A percentile compares a stretch with the other conserved stretches of the same genome.
Conservation (phyloP, 2,329 filamentous ascomycete genomes). For the Alternaria conjuncta region DNA sequence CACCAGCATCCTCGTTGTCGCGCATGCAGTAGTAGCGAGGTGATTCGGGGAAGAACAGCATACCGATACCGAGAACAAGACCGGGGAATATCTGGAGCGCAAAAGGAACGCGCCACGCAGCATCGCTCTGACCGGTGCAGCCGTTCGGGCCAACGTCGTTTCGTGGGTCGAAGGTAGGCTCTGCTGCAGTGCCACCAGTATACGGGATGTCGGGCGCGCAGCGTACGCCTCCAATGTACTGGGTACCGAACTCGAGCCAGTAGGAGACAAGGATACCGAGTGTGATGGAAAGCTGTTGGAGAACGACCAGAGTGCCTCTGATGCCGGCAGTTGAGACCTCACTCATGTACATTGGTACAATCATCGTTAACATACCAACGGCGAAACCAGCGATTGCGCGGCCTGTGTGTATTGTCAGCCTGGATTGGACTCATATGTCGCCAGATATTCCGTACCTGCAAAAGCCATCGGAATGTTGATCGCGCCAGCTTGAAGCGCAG, state of each 20-base stretch:
- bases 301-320: slow-evolving; percentile 28
- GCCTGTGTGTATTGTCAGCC: slow-evolving; percentile 12
- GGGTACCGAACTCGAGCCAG: slow-evolving; percentile 29
- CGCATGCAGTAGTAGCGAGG: slow-evolving; percentile 39
- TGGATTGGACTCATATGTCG: too few species aligned
- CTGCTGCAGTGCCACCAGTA: slow-evolving; percentile 50
- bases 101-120: slow-evolving; percentile 71
- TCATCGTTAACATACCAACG: slow-evolving; percentile 31
- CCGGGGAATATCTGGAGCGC: slow-evolving; percentile 81
- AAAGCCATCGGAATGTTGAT: slow-evolving; percentile 26
- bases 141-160: slow-evolving; percentile 26
- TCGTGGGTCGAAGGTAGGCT: slow-evolving; percentile 48
- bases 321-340: slow-evolving; percentile 27
- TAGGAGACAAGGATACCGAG: slow-evolving; percentile 28
- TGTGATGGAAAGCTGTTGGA: slow-evolving; percentile 28
- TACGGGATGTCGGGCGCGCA: slow-evolving; percentile 59
- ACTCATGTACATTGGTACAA: slow-evolving; percentile 33
- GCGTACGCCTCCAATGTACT: slow-evolving; percentile 33
- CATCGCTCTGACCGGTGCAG: slow-evolving; percentile 45
- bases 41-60: slow-evolving; percentile 42
- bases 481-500: slow-evolving; percentile 27
- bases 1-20: slow-evolving; percentile 53
- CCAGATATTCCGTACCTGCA: too few species aligned
- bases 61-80: slow-evolving; percentile 72
- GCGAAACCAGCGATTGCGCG: slow-evolving; percentile 27